Percentiles rank a stretch among this genome's conserved stretches.
phyloP scores from a whole-genome alignment of 2,329 filamentous ascomycete genomes.

The Zarea fungicola region DNA sequence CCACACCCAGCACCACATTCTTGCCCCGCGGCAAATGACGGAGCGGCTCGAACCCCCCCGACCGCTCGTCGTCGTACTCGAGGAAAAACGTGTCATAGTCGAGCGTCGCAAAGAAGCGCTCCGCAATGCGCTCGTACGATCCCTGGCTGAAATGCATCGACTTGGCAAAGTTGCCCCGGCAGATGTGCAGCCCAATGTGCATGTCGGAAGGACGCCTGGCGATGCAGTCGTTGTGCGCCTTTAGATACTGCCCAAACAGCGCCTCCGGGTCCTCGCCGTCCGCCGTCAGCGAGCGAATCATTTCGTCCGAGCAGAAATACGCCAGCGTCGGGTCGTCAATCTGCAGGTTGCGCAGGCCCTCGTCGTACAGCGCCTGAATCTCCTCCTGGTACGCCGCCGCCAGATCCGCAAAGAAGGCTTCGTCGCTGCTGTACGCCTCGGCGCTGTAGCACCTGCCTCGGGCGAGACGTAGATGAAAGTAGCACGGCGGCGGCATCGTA shows the following conservation, averaged over 20 bases:
- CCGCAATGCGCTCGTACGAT: conserved; percentile 57
- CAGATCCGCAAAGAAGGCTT: conserved; percentile 53
- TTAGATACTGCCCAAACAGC: conserved; percentile 64
- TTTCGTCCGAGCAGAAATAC: conserved; percentile 64
- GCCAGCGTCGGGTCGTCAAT: conserved; percentile 60
- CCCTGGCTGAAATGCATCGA: conserved; percentile 60
- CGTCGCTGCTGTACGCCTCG: conserved; percentile 46
- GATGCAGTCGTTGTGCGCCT: conserved; percentile 68
- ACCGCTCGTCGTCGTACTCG: conserved; percentile 53
- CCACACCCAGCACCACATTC: conserved; percentile 56
- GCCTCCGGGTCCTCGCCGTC: conserved; percentile 57
- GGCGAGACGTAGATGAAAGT: conserved; percentile 55
- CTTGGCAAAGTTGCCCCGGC: conserved; percentile 54
- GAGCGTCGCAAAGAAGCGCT: conserved; percentile 54
- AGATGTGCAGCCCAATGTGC: conserved; percentile 66
- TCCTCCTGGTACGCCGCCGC: conserved; percentile 51
- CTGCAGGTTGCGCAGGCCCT: conserved; percentile 52
- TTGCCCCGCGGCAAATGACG: conserved; percentile 54
- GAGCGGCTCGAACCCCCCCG: conserved; percentile 58
- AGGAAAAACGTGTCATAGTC: conserved; percentile 59
- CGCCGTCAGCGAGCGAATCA: conserved; percentile 53
- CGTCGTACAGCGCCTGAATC: conserved; percentile 48
- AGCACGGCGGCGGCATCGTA: conserved; percentile 61
- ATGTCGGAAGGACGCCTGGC: conserved; percentile 56
- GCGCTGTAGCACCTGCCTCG: conserved; percentile 48